A percentile compares a stretch with the other conserved stretches of the same genome.
phyloP scores from a whole-genome alignment of 129 eudicot genomes.

The Kitagawia praeruptora region DNA sequence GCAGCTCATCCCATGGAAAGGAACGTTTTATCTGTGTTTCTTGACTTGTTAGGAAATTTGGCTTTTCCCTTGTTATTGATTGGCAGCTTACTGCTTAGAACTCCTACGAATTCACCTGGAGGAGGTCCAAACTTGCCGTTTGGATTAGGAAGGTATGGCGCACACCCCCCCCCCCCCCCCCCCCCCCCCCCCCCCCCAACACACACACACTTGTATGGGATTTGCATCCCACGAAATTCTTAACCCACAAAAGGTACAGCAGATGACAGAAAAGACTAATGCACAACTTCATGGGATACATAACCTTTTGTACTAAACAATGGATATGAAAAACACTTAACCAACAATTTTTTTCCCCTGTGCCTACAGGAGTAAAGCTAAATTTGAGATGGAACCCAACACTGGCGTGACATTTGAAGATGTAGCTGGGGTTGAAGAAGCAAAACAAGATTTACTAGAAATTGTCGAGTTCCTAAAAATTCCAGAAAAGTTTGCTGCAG shows the following conservation, averaged over 20 bases:
- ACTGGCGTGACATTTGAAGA: slow-evolving; percentile 72
- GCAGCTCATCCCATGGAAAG: slow-evolving; percentile 56
- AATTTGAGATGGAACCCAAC: slow-evolving; percentile 79
- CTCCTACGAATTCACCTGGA: slow-evolving; percentile 49
- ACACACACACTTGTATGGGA: not conserved
- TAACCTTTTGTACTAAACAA: not conserved
- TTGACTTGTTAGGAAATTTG: slow-evolving; percentile 57
- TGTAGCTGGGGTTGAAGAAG: slow-evolving; percentile 86
- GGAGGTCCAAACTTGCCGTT: slow-evolving; percentile 50
- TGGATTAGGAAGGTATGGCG: slow-evolving; percentile 65
- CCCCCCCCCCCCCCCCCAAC: not conserved
- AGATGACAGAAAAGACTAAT: too few species aligned
- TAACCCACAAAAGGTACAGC: too few species aligned
- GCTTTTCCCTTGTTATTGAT: slow-evolving; percentile 63
- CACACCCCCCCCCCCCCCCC: not conserved
- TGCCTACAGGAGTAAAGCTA: slow-evolving; percentile 69
- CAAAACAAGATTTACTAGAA: slow-evolving; percentile 76
- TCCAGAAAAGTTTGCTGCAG: slow-evolving; percentile 61
- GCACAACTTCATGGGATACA: not conserved
- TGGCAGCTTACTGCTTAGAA: slow-evolving; percentile 43
- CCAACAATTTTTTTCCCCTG: not conserved
- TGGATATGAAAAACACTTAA: not conserved
- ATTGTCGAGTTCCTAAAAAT: slow-evolving; percentile 67
- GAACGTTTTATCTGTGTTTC: slow-evolving; percentile 26
- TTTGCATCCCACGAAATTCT: too few species aligned